Base-by-base conservation (phyloP, 768 basidiomycete genomes). In the Tricholoma sp. region DNA sequence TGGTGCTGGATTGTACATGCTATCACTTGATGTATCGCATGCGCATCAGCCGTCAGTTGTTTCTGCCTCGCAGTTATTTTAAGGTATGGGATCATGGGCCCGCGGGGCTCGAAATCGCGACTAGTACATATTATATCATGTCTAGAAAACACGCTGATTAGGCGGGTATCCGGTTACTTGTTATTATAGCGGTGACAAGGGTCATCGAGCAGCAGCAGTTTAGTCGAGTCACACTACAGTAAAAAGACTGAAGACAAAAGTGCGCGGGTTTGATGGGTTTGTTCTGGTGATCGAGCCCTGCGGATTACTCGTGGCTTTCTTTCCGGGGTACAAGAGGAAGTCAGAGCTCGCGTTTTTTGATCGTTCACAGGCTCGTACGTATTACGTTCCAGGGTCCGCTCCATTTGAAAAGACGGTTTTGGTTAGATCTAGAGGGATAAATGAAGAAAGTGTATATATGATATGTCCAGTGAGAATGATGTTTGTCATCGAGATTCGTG, bases 291-390 rank as follows among this genome's bases (percentile, higher is more conserved):
- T 29, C 32, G 7, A 31, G 31, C 47, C 47, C 47, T 49, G 47
- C 29, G 47, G 47, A 49, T 49, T 49, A 49, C 47, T 32, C 47
- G 47, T 49, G 47, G 47, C 4, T n/a, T 49, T 49, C 31, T 49
- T 49, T 49, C 13, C 29, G n/a, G 47, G 29, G 29, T 31, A 32
- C 20, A 28, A 24, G 24, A 5, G 11, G 44, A 8, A 45, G 17
- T 18, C 9, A 7, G 44, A 45, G 20, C 17, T 45, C 44, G 20
- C 44, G 42, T 24, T 45, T 45, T 42, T 45, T 48, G 31, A 32
- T 48, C 29, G 47, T 42, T 42, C 41, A 42, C 41, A 42, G 41
- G 41, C 17, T 42, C n/a, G 47, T 48, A 48, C 29, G 29, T 31
- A 32, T 49, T 49, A 49, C 47, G 31, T 49, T 24, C 6, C 12